A percentile compares a stretch with the other conserved stretches of the same genome.
These are phyloP conservation scores for Penicillium coffeae DNA, from an alignment of 495 filamentous ascomycete genomes.

Conservation along the genomic window DNA sequence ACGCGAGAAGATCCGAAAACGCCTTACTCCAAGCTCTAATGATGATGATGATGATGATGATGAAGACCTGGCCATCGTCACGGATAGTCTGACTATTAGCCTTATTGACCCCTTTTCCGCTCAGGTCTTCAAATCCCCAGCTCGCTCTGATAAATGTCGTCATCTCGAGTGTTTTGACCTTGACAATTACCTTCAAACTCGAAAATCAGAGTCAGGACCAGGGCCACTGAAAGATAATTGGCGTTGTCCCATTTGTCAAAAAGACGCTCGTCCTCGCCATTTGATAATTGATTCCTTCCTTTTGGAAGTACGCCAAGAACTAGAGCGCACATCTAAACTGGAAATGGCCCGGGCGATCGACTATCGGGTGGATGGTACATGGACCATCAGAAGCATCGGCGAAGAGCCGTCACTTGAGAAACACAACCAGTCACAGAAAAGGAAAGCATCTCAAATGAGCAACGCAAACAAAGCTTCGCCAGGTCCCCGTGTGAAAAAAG, in stretches of 20 bases:
- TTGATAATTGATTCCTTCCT: conserved; percentile 71
- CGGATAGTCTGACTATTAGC: conserved; percentile 62
- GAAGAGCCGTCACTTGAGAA: conserved; percentile 14
- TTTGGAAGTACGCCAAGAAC: conserved; percentile 46
- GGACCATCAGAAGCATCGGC: conserved; percentile 36
- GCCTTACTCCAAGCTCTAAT: conserved; percentile 34
- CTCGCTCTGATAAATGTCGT: conserved; percentile 55
- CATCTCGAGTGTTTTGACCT: conserved; percentile 90
- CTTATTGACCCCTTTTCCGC: conserved; percentile 74
- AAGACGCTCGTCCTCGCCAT: conserved; percentile 66
- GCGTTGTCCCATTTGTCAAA: conserved; percentile 75
- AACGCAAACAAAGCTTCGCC: not conserved
- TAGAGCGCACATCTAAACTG: conserved; percentile 37
- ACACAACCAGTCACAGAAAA: not conserved
- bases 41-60: conserved; percentile 63
- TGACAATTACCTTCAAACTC: conserved; percentile 68
- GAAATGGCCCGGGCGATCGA: conserved; percentile 53
- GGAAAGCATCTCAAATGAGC: not conserved
- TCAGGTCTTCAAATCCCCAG: conserved; percentile 65
- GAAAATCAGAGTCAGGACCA: conserved; percentile 44
- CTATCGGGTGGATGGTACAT: conserved; percentile 55
- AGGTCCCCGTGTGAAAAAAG: conserved; percentile 1
- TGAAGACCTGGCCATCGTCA: conserved; percentile 65
- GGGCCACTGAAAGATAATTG: conserved; percentile 67
- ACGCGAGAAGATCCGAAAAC: conserved; percentile 32